Conservation (phyloP, 73 alveolate genomes). For the Diophrys appendiculata region DNA sequence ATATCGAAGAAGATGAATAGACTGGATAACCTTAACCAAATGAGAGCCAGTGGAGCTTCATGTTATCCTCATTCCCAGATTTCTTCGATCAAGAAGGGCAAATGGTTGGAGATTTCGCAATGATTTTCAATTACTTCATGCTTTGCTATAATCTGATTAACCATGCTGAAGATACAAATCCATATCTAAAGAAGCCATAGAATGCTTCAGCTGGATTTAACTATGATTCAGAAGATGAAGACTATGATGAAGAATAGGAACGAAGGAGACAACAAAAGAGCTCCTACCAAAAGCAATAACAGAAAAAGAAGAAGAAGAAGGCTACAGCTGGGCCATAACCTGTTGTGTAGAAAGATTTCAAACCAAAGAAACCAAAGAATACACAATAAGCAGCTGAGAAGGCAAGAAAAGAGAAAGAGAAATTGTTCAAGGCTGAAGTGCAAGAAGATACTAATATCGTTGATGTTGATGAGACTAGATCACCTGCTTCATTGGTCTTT, state of each 20-base stretch:
- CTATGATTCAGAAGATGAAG: conserved; percentile 1
- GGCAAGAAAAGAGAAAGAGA: conserved; percentile 44
- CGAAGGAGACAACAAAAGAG: neutral
- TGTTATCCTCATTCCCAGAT: neutral
- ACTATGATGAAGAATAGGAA: neutral
- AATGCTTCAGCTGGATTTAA: neutral
- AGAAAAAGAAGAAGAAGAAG: conserved; percentile 54
- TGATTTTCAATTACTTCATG: neutral
- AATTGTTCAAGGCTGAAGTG: conserved; percentile 51
- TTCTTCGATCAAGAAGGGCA: neutral
- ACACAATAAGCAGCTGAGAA: conserved; percentile 19
- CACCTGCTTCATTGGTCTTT: conserved; percentile 92
- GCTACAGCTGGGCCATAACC: conserved; percentile 48
- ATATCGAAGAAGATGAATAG: neutral
- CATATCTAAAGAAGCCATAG: neutral
- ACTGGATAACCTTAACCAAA: neutral
- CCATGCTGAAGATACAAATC: neutral
- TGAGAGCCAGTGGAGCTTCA: conserved; percentile 1
- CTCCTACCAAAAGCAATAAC: conserved; percentile 19
- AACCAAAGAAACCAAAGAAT: conserved; percentile 39
- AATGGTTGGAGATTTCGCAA: neutral
- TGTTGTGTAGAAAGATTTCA: conserved; percentile 30
- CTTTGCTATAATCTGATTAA: neutral
- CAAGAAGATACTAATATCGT: conserved; percentile 74
- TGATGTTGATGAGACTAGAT: conserved; percentile 90